phyloP scores from a whole-genome alignment of 257 asterid genomes.

The Capsicum rhomboideum region DNA sequence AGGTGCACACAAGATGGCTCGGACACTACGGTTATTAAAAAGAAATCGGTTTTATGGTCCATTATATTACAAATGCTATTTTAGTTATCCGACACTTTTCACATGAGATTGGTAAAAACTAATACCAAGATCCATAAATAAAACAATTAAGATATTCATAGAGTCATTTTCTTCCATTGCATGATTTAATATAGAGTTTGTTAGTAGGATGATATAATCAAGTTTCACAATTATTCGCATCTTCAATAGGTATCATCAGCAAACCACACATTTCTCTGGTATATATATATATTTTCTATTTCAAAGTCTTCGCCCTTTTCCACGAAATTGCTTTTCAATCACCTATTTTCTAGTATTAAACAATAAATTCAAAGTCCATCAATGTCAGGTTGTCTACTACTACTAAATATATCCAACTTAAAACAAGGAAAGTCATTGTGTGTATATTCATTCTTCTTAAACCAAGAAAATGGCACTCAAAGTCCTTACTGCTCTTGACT shows the following conservation, averaged over 20 bases:
- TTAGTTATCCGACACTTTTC: too few species aligned
- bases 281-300: neutral
- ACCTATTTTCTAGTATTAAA: neutral
- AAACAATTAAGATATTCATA: neutral
- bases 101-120: too few species aligned
- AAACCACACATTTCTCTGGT: neutral
- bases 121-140: too few species aligned
- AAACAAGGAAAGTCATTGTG: neutral
- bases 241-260: neutral
- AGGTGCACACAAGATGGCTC: too few species aligned
- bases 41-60: too few species aligned
- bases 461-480: conserved; percentile 32
- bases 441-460: neutral
- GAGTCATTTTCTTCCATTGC: neutral
- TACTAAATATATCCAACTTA: neutral
- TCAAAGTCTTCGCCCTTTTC: neutral
- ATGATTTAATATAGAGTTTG: neutral
- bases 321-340: neutral
- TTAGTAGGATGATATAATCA: neutral
- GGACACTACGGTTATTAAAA: too few species aligned
- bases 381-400: neutral
- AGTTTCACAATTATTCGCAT: neutral
- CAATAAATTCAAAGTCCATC: neutral
- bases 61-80: too few species aligned
- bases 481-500: conserved; percentile 44